These are phyloP conservation scores for Zymoseptoria passerinii DNA, from an alignment of 2,329 filamentous ascomycete genomes.

Conservation along the genomic window DNA sequence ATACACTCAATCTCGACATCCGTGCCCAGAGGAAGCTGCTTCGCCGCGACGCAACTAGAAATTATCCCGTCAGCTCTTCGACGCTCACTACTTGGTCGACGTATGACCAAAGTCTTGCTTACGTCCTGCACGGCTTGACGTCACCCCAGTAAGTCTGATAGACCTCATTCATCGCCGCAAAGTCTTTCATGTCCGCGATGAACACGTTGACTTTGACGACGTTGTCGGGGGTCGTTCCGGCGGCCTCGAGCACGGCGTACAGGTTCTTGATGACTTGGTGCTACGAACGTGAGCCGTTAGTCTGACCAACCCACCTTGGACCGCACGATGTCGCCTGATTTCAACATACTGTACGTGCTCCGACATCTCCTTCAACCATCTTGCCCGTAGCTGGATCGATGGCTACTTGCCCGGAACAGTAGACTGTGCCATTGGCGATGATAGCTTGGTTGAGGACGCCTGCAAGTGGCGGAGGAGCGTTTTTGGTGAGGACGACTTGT, in stretches of 20 bases:
- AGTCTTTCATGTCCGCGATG: conserved; percentile 57
- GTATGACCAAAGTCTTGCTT: conserved; percentile 6
- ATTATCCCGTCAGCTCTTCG: conserved; percentile 7
- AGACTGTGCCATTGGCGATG: conserved; percentile 54
- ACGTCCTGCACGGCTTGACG: conserved; percentile 28
- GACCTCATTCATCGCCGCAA: conserved; percentile 50
- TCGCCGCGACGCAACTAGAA: conserved; percentile 43
- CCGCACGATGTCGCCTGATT: background rate
- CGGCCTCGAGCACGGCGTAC: conserved; percentile 50
- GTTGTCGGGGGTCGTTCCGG: conserved; percentile 51
- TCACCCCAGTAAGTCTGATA: conserved; percentile 35
- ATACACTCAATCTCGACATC: conserved; percentile 50
- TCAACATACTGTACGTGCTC: conserved; percentile 43
- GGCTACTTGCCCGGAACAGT: conserved; percentile 58
- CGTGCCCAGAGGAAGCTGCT: conserved; percentile 43
- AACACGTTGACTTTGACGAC: conserved; percentile 62
- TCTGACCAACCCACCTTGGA: background rate
- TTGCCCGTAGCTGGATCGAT: conserved; percentile 48
- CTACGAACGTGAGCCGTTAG: conserved; percentile 10
- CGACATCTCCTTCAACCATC: conserved; percentile 50
- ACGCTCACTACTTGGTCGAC: background rate
- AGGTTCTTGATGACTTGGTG: conserved; percentile 54
- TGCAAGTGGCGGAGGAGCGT: conserved; percentile 21
- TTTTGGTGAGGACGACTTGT: conserved; percentile 21
- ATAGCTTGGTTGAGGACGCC: conserved; percentile 30